Percentiles rank a stretch among this genome's conserved stretches.
Conservation (phyloP, 1,284 basidiomycete genomes). For the Austroboletus niveus region DNA sequence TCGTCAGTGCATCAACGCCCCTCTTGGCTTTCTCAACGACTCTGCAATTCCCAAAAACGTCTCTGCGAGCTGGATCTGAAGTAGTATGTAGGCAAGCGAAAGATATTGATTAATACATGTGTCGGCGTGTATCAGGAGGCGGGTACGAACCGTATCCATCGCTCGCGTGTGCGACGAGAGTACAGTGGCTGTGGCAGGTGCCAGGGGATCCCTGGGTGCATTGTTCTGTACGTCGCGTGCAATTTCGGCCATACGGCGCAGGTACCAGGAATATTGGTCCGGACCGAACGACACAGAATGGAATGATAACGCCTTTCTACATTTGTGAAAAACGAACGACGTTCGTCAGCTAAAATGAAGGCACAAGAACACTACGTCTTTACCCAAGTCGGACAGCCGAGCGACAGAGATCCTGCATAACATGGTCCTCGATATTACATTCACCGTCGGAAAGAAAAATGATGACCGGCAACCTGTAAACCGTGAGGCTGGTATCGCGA, state of each 20-base stretch:
- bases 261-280: slow-evolving; percentile 26
- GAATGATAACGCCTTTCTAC: slow-evolving; percentile 56
- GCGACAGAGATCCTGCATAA: slow-evolving; percentile 47
- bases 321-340: too few species aligned
- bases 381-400: slow-evolving; percentile 50
- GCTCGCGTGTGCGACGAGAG: slow-evolving; percentile 52
- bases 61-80: slow-evolving; percentile 53
- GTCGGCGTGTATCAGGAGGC: background rate
- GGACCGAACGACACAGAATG: slow-evolving; percentile 60
- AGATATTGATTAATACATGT: background rate
- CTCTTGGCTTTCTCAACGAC: slow-evolving; percentile 56
- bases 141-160: slow-evolving; percentile 47
- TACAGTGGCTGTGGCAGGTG: slow-evolving; percentile 36
- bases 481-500: background rate
- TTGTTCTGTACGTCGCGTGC: slow-evolving; percentile 48
- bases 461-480: slow-evolving; percentile 51
- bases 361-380: background rate
- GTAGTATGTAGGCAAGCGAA: too few species aligned
- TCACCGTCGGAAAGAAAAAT: slow-evolving; percentile 65
- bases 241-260: slow-evolving; percentile 54
- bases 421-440: slow-evolving; percentile 39
- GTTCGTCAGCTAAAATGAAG: too few species aligned
- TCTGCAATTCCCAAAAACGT: slow-evolving; percentile 63
- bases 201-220: slow-evolving; percentile 46
- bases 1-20: slow-evolving; percentile 40